Percentiles rank a stretch among this genome's conserved stretches.
phyloP scores from a whole-genome alignment of 192 early-diverging fungal species.

The Backusella luteola region DNA sequence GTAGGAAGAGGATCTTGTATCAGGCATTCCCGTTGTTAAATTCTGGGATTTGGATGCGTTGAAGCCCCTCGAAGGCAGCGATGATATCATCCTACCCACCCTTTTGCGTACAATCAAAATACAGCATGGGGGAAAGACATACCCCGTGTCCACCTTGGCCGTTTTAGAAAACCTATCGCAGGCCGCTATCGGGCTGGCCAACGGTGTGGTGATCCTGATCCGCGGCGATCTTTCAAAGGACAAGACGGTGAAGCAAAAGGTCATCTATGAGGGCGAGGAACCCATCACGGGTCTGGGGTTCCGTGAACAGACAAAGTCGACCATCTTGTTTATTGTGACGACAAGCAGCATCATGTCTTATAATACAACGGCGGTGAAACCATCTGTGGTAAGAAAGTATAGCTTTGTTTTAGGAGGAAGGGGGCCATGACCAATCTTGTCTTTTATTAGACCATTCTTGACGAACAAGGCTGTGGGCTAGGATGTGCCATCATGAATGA shows the following conservation, averaged over 20 bases:
- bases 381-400: conserved; percentile 14
- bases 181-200: conserved; percentile 89
- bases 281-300: conserved; percentile 85
- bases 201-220: conserved; percentile 84
- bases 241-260: conserved; percentile 72
- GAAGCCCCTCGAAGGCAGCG: conserved; percentile 22
- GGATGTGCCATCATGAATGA: conserved; percentile 76
- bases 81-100: conserved; percentile 50
- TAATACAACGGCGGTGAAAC: conserved; percentile 48
- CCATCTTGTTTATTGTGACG: conserved; percentile 70
- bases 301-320: conserved; percentile 59
- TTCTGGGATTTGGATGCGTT: conserved; percentile 76
- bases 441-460: conserved; percentile 50
- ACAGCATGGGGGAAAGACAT: conserved; percentile 60
- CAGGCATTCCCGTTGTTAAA: conserved; percentile 61
- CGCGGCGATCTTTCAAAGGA: conserved; percentile 81
- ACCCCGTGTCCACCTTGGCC: conserved; percentile 74
- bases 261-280: conserved; percentile 82
- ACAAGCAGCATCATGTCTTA: conserved; percentile 59
- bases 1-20: conserved; percentile 49
- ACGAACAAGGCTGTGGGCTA: conserved; percentile 81
- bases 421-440: no score
- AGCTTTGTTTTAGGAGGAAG: no score
- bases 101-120: conserved; percentile 66
- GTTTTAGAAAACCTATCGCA: conserved; percentile 79